phyloP scores from a whole-genome alignment of 2,329 filamentous ascomycete species.

The Fusarium gaditjirri region DNA sequence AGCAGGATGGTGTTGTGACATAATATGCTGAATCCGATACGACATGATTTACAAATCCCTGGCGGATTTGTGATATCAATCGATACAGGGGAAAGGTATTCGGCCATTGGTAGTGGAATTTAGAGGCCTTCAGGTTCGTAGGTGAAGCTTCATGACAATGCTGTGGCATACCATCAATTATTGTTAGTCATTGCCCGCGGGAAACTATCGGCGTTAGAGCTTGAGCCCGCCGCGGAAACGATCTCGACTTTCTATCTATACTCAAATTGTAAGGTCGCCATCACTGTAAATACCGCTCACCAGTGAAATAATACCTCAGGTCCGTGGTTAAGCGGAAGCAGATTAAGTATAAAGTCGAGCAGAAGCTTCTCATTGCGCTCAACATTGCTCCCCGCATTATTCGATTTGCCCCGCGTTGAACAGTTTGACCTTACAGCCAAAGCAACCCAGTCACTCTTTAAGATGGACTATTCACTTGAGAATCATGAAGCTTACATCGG shows the following conservation, averaged over 20 bases:
- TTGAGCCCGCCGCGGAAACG: constrained; percentile 1
- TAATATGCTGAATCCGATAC: background rate
- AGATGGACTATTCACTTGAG: constrained; percentile 43
- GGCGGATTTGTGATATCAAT: background rate
- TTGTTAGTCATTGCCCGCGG: constrained; percentile 9
- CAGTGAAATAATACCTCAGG: background rate
- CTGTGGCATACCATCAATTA: background rate
- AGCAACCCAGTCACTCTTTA: background rate
- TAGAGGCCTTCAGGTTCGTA: background rate
- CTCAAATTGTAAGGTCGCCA: background rate
- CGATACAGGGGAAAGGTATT: rapidly evolving
- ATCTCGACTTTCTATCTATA: background rate
- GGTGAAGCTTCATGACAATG: background rate
- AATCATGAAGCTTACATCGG: constrained; percentile 51
- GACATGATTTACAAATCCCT: background rate
- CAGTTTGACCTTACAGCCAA: background rate
- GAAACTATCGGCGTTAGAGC: constrained; percentile 5
- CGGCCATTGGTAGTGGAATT: no score
- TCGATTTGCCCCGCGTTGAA: background rate
- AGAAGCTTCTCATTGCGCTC: background rate
- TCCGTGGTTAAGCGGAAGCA: background rate
- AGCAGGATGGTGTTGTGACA: background rate
- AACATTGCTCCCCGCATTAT: background rate
- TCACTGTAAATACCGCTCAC: background rate
- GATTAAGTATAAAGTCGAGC: background rate